Percentiles rank a stretch among this genome's conserved stretches.
Evolutionary conservation across 306 rosid species (phyloP).

Genomic region (Cucumis hystrix): DNA sequence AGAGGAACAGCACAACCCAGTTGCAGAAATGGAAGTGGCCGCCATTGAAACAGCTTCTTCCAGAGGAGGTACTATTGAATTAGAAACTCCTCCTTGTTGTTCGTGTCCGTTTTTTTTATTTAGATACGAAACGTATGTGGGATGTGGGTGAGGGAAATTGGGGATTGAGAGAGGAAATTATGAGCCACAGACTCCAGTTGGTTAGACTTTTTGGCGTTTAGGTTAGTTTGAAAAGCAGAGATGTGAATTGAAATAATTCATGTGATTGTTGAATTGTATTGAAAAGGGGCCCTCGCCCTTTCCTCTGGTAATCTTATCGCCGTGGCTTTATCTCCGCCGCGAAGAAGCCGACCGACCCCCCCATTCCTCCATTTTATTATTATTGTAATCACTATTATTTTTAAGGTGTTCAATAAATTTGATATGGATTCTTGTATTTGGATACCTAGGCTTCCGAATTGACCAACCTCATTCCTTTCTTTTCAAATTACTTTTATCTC

Average conservation of each 20-base stretch:
- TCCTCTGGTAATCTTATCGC: background rate
- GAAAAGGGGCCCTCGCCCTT: background rate
- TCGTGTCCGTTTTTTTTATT: background rate
- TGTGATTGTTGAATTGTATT: background rate
- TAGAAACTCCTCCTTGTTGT: background rate
- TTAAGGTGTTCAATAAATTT: background rate
- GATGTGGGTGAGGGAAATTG: background rate
- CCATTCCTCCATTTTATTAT: background rate
- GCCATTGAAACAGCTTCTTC: conserved; percentile 33
- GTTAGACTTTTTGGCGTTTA: background rate
- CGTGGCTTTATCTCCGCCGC: background rate
- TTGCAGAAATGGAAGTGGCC: conserved; percentile 50
- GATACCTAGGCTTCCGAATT: background rate
- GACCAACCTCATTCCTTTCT: background rate
- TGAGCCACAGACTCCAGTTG: background rate
- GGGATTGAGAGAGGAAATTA: background rate
- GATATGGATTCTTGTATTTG: background rate
- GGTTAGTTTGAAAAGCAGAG: background rate
- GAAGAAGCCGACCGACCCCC: background rate
- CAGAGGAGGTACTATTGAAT: background rate
- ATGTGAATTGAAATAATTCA: background rate
- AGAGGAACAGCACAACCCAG: conserved; percentile 27
- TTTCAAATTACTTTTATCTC: too few relatives aligned
- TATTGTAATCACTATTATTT: too few relatives aligned
- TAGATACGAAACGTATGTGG: background rate